Conservation (phyloP, 768 basidiomycete genomes). For the Panaeolus papilionaceus region DNA sequence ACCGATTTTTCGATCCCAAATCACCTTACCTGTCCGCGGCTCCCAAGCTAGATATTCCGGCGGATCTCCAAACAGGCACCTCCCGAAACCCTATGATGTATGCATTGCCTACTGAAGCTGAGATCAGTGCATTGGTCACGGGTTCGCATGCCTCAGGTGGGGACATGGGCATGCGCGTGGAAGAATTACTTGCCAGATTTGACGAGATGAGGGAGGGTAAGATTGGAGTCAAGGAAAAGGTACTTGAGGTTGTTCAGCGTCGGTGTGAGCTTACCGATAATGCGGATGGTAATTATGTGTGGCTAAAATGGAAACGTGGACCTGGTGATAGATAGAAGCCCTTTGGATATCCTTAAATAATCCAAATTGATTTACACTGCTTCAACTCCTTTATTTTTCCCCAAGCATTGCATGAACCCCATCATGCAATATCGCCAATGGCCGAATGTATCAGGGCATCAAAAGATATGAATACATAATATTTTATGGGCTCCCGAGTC, state of each 20-base stretch:
- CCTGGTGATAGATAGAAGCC: conserved; percentile 5
- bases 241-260: conserved; percentile 76
- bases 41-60: conserved; percentile 51
- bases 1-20: conserved; percentile 68
- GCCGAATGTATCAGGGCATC: not conserved
- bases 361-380: not conserved
- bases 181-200: conserved; percentile 69
- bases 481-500: not conserved
- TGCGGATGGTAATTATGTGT: conserved; percentile 62
- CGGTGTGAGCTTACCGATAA: conserved; percentile 67
- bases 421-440: not conserved
- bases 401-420: not conserved
- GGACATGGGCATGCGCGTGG: conserved; percentile 60
- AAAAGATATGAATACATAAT: conserved; percentile 3
- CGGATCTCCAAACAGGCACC: conserved; percentile 34
- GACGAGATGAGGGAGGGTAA: conserved; percentile 53
- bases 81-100: conserved; percentile 42
- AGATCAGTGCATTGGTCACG: conserved; percentile 69
- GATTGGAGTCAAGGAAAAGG: conserved; percentile 75
- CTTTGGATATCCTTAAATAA: conserved; percentile 10
- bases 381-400: not conserved
- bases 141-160: conserved; percentile 70
- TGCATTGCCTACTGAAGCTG: conserved; percentile 79
- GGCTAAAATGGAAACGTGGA: conserved; percentile 64
- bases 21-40: conserved; percentile 54